These are phyloP conservation scores for Trichoderma reesei DNA, from an alignment of 495 filamentous ascomycete species.

Conservation along the genomic window DNA sequence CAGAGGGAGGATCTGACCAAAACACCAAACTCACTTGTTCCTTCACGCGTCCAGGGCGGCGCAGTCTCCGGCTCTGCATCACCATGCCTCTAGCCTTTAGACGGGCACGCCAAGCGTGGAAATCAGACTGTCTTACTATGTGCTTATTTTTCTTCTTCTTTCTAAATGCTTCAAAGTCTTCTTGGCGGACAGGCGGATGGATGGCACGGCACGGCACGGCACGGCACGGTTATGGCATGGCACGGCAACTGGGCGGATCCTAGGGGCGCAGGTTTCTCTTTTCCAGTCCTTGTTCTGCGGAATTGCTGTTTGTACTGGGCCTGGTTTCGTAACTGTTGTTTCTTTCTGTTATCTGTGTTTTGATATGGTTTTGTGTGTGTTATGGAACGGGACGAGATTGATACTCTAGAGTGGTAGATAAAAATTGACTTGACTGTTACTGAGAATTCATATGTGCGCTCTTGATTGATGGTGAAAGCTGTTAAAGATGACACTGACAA, in stretches of 20 bases:
- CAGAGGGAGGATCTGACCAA: not conserved
- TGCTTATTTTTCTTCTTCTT: not conserved
- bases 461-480: no score
- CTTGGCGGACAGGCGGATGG: slow-evolving; percentile 7
- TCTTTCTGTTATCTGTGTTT: not conserved
- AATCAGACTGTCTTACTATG: not conserved
- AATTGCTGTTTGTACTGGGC: not conserved
- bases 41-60: not conserved
- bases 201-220: not conserved
- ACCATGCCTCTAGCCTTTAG: not conserved
- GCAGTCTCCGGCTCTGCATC: not conserved
- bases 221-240: not conserved
- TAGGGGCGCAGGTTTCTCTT: not conserved
- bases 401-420: slow-evolving; percentile 4
- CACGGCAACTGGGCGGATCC: not conserved
- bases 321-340: no score
- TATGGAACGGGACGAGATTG: slow-evolving; percentile 4
- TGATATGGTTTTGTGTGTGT: not conserved
- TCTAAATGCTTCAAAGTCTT: not conserved
- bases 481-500: no score
- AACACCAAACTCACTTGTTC: no score
- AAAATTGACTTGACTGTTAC: slow-evolving; percentile 1
- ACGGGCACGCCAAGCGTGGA: not conserved
- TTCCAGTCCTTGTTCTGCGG: not conserved
- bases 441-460: not conserved